phyloP scores from a whole-genome alignment of 2,329 filamentous ascomycete species.

The Fusarium bulbicola region DNA sequence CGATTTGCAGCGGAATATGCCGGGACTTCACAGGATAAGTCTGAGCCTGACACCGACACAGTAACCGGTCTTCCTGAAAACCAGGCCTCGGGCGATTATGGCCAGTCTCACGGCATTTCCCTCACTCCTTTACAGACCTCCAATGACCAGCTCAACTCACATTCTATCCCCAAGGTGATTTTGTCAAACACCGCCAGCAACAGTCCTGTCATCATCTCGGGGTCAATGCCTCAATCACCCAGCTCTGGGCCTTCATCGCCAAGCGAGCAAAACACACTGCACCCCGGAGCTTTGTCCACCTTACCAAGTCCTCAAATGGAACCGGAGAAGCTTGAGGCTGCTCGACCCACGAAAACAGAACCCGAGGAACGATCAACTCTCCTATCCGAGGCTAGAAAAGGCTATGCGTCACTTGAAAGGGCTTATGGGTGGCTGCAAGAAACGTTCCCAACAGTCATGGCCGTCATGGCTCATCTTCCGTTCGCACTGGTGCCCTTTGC shows the following conservation, averaged over 20 bases:
- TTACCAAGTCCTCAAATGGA: conserved; percentile 8
- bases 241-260: not conserved
- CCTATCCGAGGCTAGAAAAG: conserved; percentile 56
- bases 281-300: not conserved
- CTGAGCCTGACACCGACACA: not conserved
- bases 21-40: not conserved
- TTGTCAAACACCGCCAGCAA: not conserved
- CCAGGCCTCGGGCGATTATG: not conserved
- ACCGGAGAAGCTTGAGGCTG: not conserved
- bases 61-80: not conserved
- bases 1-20: conserved; percentile 1
- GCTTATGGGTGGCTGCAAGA: conserved; percentile 69
- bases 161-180: not conserved
- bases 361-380: conserved; percentile 55
- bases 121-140: not conserved
- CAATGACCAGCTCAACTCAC: rapidly evolving
- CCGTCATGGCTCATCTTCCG: conserved; percentile 72
- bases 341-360: rapidly evolving
- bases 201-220: conserved; percentile 8
- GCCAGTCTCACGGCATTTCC: not conserved
- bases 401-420: conserved; percentile 45
- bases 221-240: not conserved
- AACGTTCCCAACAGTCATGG: conserved; percentile 75
- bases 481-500: conserved; percentile 76
- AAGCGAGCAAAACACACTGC: not conserved